These are phyloP conservation scores for Neurospora sp. DNA, from an alignment of 495 filamentous ascomycete genomes.

Conservation along the genomic window DNA sequence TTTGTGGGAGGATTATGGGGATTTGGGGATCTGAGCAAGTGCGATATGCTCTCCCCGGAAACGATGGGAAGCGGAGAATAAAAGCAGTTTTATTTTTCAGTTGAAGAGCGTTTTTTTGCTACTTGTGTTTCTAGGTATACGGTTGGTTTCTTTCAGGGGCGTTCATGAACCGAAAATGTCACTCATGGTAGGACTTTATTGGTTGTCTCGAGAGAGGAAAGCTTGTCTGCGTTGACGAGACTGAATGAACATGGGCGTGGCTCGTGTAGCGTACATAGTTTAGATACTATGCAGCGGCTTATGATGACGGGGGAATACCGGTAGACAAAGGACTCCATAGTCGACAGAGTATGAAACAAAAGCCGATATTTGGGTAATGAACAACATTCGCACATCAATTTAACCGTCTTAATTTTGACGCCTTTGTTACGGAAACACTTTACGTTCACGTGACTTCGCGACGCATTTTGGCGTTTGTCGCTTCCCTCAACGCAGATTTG, in stretches of 20 bases:
- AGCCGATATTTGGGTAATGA: background rate
- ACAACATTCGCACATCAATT: background rate
- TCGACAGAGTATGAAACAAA: background rate
- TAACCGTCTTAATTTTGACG: background rate
- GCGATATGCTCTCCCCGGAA: background rate
- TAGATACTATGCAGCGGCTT: background rate
- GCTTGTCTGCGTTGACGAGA: background rate
- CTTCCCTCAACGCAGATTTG: background rate
- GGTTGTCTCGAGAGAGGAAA: background rate
- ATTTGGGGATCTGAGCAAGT: background rate
- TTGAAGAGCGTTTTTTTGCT: background rate
- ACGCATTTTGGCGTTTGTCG: background rate
- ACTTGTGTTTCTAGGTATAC: background rate
- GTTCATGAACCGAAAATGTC: background rate
- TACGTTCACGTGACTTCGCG: slow-evolving; percentile 13
- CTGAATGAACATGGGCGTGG: background rate
- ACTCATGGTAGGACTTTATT: background rate
- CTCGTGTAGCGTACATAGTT: background rate
- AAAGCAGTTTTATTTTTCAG: background rate
- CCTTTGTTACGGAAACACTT: background rate
- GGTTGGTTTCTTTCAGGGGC: background rate
- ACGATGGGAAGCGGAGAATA: background rate
- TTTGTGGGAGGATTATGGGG: background rate
- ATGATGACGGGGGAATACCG: background rate
- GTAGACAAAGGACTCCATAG: background rate